A percentile compares a stretch with the other conserved stretches of the same genome.
Evolutionary conservation across 2,329 filamentous ascomycete genomes (phyloP).

Genomic region (Claviceps quebecensis): DNA sequence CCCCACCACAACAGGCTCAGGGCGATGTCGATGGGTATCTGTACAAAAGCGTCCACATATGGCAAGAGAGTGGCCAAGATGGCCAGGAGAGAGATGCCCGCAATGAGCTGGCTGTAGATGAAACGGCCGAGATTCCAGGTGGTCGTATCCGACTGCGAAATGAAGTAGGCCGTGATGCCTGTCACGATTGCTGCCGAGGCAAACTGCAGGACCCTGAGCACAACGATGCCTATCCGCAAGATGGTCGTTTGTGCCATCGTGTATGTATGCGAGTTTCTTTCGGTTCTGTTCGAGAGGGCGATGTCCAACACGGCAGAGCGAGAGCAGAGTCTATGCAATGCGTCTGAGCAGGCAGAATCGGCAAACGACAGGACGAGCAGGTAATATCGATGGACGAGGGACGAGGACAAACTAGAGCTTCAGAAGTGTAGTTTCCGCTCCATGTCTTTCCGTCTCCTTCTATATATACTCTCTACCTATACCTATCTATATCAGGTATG

Average conservation of each 20-base stretch:
- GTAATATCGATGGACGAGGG: not conserved
- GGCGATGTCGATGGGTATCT: slow-evolving; percentile 52
- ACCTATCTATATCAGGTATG: not conserved
- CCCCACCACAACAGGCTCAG: slow-evolving; percentile 52
- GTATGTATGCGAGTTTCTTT: not conserved
- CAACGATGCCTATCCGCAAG: slow-evolving; percentile 10
- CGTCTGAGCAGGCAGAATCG: not conserved
- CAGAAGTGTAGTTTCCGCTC: too few species aligned
- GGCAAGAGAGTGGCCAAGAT: slow-evolving; percentile 55
- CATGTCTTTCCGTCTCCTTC: not conserved
- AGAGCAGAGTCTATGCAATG: not conserved
- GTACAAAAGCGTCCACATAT: slow-evolving; percentile 44
- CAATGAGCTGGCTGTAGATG: slow-evolving; percentile 58
- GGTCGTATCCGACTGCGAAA: slow-evolving; percentile 29
- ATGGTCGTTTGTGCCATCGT: slow-evolving; percentile 1
- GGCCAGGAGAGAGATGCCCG: slow-evolving; percentile 48
- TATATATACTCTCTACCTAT: not conserved
- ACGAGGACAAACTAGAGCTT: too few species aligned
- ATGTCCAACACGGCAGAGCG: not conserved
- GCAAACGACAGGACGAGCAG: not conserved
- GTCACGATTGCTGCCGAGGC: slow-evolving; percentile 51
- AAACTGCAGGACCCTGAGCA: slow-evolving; percentile 28
- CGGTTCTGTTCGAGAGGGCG: not conserved
- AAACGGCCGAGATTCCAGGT: slow-evolving; percentile 41
- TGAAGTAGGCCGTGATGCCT: slow-evolving; percentile 47